These are phyloP conservation scores for Lentinula edodes DNA, from an alignment of 768 basidiomycete genomes.

Conservation along the genomic window DNA sequence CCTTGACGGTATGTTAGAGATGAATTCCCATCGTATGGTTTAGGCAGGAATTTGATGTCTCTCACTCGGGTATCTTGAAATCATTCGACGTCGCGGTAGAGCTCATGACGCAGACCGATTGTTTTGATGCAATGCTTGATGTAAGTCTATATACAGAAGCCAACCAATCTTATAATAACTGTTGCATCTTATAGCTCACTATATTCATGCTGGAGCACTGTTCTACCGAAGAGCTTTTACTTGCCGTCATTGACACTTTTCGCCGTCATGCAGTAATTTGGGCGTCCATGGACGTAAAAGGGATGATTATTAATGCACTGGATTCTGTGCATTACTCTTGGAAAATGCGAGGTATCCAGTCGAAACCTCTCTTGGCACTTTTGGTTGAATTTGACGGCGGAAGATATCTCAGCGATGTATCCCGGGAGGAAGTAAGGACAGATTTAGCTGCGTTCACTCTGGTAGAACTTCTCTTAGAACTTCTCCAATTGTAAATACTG, in stretches of 20 bases:
- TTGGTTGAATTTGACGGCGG: slow-evolving; percentile 63
- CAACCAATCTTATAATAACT: too few species aligned
- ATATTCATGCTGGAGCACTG: slow-evolving; percentile 49
- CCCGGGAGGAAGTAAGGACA: slow-evolving; percentile 53
- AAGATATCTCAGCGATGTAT: slow-evolving; percentile 44
- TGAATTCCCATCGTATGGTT: not conserved
- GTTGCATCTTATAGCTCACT: slow-evolving; percentile 35
- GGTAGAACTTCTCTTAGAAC: slow-evolving; percentile 30
- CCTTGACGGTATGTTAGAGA: not conserved
- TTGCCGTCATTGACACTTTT: slow-evolving; percentile 65
- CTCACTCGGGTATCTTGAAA: slow-evolving; percentile 36
- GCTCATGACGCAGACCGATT: slow-evolving; percentile 55
- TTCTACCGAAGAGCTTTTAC: slow-evolving; percentile 45
- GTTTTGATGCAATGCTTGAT: slow-evolving; percentile 65
- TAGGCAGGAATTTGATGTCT: slow-evolving; percentile 21
- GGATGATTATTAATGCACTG: slow-evolving; percentile 51
- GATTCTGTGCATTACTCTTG: slow-evolving; percentile 57
- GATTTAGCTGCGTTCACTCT: slow-evolving; percentile 60
- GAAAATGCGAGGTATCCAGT: slow-evolving; percentile 61
- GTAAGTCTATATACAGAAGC: slow-evolving; percentile 30
- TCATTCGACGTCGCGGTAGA: slow-evolving; percentile 55
- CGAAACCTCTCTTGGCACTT: slow-evolving; percentile 55
- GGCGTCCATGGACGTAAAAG: slow-evolving; percentile 67
- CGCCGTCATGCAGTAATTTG: slow-evolving; percentile 68
- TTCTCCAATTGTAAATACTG: not conserved